These are phyloP conservation scores for Phytopythium kandeliae DNA, from an alignment of 352 stramenopile genomes.

Conservation along the genomic window DNA sequence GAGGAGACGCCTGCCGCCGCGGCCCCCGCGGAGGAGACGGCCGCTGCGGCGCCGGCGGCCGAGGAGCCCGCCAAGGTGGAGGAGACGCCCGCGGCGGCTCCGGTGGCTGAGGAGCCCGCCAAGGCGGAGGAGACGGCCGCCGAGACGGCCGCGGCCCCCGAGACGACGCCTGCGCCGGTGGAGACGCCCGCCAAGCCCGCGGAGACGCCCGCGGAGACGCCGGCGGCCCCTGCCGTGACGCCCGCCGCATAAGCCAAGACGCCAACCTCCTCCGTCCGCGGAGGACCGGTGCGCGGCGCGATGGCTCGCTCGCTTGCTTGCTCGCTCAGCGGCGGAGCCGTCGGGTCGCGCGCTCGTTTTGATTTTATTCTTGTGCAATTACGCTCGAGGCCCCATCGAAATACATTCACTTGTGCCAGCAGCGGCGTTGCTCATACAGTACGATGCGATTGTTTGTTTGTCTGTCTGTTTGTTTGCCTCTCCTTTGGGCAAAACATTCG, in stretches of 20 bases:
- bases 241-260: background rate
- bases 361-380: slow-evolving; percentile 2
- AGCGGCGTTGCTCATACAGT: too few species aligned
- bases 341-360: background rate
- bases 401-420: too few species aligned
- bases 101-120: background rate
- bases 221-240: background rate
- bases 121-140: background rate
- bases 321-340: background rate
- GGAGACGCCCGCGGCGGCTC: background rate
- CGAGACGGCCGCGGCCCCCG: background rate
- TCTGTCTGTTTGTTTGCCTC: too few species aligned
- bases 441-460: too few species aligned
- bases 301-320: too few species aligned
- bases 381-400: background rate
- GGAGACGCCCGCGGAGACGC: background rate
- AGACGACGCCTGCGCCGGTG: background rate
- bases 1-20: background rate
- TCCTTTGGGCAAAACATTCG: too few species aligned
- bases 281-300: background rate
- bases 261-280: background rate
- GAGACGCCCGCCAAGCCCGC: background rate
- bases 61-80: too few species aligned
- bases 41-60: background rate
- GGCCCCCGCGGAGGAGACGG: slow-evolving; percentile 2